Evolutionary conservation across 192 early-diverging fungal genomes (phyloP).

Genomic region (Helicostylum pulchrum): DNA sequence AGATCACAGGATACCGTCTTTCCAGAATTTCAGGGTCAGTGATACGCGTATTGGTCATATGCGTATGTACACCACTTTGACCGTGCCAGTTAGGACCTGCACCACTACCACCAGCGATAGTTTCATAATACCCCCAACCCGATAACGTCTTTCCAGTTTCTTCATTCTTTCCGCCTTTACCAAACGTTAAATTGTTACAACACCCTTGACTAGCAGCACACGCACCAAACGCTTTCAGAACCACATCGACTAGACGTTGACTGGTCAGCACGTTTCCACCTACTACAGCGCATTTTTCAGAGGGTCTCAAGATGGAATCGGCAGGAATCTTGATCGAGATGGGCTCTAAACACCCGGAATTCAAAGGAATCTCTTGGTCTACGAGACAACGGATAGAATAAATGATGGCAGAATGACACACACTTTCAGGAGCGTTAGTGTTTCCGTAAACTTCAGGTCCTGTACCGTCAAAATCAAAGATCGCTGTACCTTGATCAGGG

Average conservation of each 20-base stretch:
- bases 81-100: slow-evolving; percentile 91
- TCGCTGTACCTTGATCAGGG: slow-evolving; percentile 64
- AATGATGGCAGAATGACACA: slow-evolving; percentile 86
- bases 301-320: slow-evolving; percentile 75
- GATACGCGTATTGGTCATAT: slow-evolving; percentile 98
- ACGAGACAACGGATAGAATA: slow-evolving; percentile 93
- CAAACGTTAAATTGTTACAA: slow-evolving; percentile 98
- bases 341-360: slow-evolving; percentile 91
- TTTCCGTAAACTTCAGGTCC: slow-evolving; percentile 87
- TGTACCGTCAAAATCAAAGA: slow-evolving; percentile 95
- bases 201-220: slow-evolving; percentile 92
- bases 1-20: slow-evolving; percentile 84
- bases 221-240: slow-evolving; percentile 85
- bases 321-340: slow-evolving; percentile 79
- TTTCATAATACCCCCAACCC: slow-evolving; percentile 97
- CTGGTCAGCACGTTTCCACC: slow-evolving; percentile 96
- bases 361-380: slow-evolving; percentile 88
- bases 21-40: slow-evolving; percentile 97
- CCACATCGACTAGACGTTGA: slow-evolving; percentile 89
- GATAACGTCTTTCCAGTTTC: slow-evolving; percentile 47
- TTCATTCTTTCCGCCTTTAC: slow-evolving; percentile 59
- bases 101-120: slow-evolving; percentile 80
- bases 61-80: slow-evolving; percentile 57
- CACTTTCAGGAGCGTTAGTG: slow-evolving; percentile 71
- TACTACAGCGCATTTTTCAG: slow-evolving; percentile 85